A percentile compares a stretch with the other conserved stretches of the same genome.
Conservation (phyloP, 257 asterid genomes). For the Jacaranda copaia region DNA sequence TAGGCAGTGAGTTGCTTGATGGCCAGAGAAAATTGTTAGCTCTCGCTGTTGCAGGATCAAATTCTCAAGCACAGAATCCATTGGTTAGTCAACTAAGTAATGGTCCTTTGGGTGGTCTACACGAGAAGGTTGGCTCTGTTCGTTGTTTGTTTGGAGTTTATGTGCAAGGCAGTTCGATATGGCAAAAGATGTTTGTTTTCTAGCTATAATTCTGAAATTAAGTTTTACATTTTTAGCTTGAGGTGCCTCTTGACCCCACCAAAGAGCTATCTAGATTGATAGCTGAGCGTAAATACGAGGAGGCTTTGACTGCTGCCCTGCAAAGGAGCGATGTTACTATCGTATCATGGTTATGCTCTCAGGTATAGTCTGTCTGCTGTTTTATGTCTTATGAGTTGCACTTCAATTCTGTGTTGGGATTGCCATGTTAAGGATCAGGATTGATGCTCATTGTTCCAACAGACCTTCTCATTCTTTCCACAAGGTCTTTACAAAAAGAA, state of each 20-base stretch:
- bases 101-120: conserved; percentile 82
- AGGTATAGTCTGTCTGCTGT: conserved; percentile 56
- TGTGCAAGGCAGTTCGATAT: neutral
- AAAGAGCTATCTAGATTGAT: conserved; percentile 85
- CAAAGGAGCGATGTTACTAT: conserved; percentile 87
- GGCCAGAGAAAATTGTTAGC: conserved; percentile 88
- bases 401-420: neutral
- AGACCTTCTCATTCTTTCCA: conserved; percentile 15
- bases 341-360: conserved; percentile 95
- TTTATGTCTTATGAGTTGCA: neutral
- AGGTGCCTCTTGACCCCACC: conserved; percentile 91
- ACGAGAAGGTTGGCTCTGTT: conserved; percentile 74
- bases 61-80: conserved; percentile 67
- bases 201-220: conserved; percentile 33
- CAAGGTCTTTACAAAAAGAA: neutral
- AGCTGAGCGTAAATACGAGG: conserved; percentile 87
- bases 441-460: neutral
- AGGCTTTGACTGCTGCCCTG: conserved; percentile 87
- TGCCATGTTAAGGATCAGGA: neutral
- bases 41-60: conserved; percentile 78
- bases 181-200: neutral
- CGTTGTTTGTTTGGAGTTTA: neutral
- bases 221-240: conserved; percentile 55
- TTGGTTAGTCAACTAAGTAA: conserved; percentile 77
- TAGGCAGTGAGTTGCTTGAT: conserved; percentile 83